Conservation (phyloP, 2,329 filamentous ascomycete genomes). For the Calonectria pteridis region DNA sequence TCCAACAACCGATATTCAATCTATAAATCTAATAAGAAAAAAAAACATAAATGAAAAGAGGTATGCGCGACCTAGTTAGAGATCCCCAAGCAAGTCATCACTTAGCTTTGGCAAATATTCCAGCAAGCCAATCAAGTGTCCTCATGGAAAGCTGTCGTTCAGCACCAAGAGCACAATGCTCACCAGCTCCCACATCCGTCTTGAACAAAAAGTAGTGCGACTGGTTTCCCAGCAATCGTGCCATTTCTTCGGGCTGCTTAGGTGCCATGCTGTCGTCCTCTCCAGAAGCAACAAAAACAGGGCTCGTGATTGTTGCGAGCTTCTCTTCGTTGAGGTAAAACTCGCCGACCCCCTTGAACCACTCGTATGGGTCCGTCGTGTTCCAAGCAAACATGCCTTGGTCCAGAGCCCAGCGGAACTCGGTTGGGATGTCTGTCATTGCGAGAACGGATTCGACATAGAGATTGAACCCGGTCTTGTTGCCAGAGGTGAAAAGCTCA, state of each 20-base stretch:
- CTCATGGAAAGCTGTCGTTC: conserved; percentile 22
- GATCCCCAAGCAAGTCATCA: background rate
- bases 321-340: conserved; percentile 20
- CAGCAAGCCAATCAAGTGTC: conserved; percentile 23
- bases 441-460: background rate
- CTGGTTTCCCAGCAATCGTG: conserved; percentile 14
- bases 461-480: conserved; percentile 18
- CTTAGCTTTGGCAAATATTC: conserved; percentile 12
- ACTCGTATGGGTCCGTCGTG: conserved; percentile 22
- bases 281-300: conserved; percentile 22
- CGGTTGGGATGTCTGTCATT: background rate
- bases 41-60: background rate
- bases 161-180: conserved; percentile 26
- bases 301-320: conserved; percentile 9
- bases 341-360: conserved; percentile 14
- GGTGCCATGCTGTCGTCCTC: conserved; percentile 23
- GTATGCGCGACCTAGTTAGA: no score
- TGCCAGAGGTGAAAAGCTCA: conserved; percentile 9
- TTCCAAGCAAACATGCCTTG: conserved; percentile 27
- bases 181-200: conserved; percentile 27
- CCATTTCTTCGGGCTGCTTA: conserved; percentile 25
- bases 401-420: conserved; percentile 24
- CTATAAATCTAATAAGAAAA: background rate
- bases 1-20: background rate
- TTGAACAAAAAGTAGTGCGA: conserved; percentile 22